Evolutionary conservation across 225 moss, liverwort and hornwort genomes (phyloP), one percentile per base, ranked within the genome.

Genomic region (Physcomitrellopsis africana): DNA sequence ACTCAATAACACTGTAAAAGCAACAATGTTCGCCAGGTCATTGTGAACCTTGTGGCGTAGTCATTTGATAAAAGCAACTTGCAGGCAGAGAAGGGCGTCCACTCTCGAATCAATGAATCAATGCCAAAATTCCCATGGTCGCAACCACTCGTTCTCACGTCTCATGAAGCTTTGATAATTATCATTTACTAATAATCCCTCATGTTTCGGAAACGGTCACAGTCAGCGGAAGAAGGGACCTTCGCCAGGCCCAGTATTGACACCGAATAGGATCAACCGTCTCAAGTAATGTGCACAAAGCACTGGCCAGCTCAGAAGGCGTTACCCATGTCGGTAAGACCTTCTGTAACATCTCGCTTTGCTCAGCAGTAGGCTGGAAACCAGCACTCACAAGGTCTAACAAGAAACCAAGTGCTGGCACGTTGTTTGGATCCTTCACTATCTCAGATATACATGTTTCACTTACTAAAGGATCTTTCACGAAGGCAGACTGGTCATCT

Each of bases 161-260:
- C 11, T 18, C 19, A 65, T 41, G 51, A 37, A 52, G 16, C 60
- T 61, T 57, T 41, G 14, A 16, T 3, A 49, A 11, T 65, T 23
- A 13, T 37, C 10, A n/a, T 19, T 1, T 27, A 19, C 20, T 52
- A 20, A 9, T 18, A 52, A 9, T 65, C 10, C 73, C 45, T 52
- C 10, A 70, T 11, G 74, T 49, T 77, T 74, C 70, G 46, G 59
- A 17, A 60, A 20, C n/a, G 19, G 64, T 18, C 18, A 63, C 72
- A 79, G 79, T 17, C 53, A 66, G 67, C 7, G 92, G 83, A 51
- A 94, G 74, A 79, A 92, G 67, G 11, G 92, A 86, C 70, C 72
- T 79, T 63, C 99, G 87, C 99, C 95, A 99, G 32, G 84, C 86
- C 99, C 99, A 99, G 55, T 84, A 84, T 69, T 82, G 85, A 46